These are phyloP conservation scores for Asterionellopsis glacialis DNA, from an alignment of 108 stramenopile genomes.

Conservation along the genomic window DNA sequence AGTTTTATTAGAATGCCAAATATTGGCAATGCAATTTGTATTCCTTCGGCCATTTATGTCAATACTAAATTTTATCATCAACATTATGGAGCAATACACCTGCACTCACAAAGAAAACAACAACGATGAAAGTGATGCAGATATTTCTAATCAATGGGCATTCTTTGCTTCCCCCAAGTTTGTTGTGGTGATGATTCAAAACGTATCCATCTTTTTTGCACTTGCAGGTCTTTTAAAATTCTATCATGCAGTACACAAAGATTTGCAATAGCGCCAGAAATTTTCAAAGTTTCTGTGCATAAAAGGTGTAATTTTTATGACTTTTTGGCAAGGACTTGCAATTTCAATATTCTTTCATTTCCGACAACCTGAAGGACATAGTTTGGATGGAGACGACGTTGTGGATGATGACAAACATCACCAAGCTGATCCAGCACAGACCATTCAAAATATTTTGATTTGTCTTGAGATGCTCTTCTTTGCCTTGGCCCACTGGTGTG, in stretches of 20 bases:
- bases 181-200: slow-evolving; percentile 67
- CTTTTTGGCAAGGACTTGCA: slow-evolving; percentile 84
- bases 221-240: slow-evolving; percentile 85
- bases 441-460: slow-evolving; percentile 81
- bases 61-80: slow-evolving; percentile 46
- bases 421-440: slow-evolving; percentile 31
- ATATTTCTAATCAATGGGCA: neutral
- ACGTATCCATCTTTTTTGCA: slow-evolving; percentile 79
- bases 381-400: no score
- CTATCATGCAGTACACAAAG: slow-evolving; percentile 72
- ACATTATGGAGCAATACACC: neutral
- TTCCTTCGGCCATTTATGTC: slow-evolving; percentile 70
- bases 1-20: slow-evolving; percentile 78
- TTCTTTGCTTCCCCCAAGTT: slow-evolving; percentile 53
- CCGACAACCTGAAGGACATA: neutral
- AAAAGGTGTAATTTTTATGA: slow-evolving; percentile 89
- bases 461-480: slow-evolving; percentile 91
- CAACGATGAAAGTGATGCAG: slow-evolving; percentile 10
- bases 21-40: slow-evolving; percentile 82
- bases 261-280: slow-evolving; percentile 79
- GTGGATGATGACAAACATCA: slow-evolving; percentile 21
- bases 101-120: neutral
- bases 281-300: slow-evolving; percentile 87
- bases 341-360: slow-evolving; percentile 47
- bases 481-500: slow-evolving; percentile 78